Percentiles rank a stretch among this genome's conserved stretches.
Evolutionary conservation across 2,329 filamentous ascomycete genomes (phyloP).

Genomic region (Phoma herbarum): DNA sequence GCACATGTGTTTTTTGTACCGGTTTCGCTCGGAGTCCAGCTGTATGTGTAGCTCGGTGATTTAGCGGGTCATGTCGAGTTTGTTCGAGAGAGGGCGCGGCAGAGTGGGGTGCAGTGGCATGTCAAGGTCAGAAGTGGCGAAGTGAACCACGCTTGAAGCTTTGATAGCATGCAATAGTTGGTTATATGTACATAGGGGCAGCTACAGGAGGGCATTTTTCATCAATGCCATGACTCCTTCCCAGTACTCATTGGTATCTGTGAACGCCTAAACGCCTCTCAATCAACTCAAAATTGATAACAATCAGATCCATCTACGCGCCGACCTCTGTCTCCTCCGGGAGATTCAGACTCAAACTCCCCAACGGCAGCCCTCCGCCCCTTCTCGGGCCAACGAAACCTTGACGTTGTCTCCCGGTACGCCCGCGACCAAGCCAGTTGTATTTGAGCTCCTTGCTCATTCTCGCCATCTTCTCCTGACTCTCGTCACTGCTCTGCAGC

Average conservation of each 20-base stretch:
- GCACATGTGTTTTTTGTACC: too few relatives aligned
- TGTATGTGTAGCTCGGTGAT: too few relatives aligned
- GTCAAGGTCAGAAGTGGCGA: too few relatives aligned
- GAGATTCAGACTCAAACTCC: conserved; percentile 11
- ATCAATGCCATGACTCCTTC: background rate
- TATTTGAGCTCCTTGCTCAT: conserved; percentile 89
- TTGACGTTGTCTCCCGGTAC: conserved; percentile 86
- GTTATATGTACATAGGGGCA: background rate
- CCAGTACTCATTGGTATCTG: background rate
- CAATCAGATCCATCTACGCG: background rate
- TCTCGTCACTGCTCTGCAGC: conserved; percentile 75
- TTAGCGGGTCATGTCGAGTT: too few relatives aligned
- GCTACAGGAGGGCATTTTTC: background rate
- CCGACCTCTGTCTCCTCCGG: conserved; percentile 15
- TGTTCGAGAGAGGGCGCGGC: too few relatives aligned
- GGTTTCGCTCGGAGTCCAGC: too few relatives aligned
- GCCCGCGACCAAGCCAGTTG: conserved; percentile 92
- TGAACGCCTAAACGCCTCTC: background rate
- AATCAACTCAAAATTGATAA: background rate
- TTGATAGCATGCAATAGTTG: background rate
- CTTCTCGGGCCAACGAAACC: conserved; percentile 77
- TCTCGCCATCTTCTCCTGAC: conserved; percentile 81
- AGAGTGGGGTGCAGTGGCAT: too few relatives aligned
- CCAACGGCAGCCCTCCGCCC: conserved; percentile 20
- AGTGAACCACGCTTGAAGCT: background rate